Base-by-base conservation (phyloP, 2,329 filamentous ascomycete genomes). In the Knoxdaviesia capensis region DNA sequence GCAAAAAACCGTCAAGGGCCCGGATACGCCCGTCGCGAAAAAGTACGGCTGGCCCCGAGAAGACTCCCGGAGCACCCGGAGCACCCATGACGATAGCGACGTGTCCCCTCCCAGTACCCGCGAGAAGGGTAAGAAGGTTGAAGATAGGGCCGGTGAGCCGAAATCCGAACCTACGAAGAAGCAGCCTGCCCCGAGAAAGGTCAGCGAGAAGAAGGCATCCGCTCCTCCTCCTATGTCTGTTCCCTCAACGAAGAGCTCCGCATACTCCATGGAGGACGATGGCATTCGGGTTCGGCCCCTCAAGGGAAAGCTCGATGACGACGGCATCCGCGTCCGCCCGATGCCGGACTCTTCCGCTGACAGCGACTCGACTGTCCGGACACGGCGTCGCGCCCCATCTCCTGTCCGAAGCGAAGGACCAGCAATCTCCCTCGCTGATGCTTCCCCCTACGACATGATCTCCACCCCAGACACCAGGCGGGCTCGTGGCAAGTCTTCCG, bases 1-100 rank as follows among this genome's bases (percentile, higher is more conserved):
- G 75, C 73, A 71, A 1, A 61, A 58, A 41, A 64, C 63, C 48
- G 66, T 76, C 6, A 69, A 75, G 47, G 49, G 64, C 1, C 62
- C 67, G 1, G 63, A 66, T 11, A 52, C 58, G 6, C 51, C 56
- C 5, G 11, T 11, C 34, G 11, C 11, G 34, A 35, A 35, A 35
- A 35, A 20, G 20, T 20, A 20, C 20, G 20, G 20, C 20, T 20
- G 20, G 20, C 20, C 20, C 34, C 34, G 34, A 35, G 34, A 35
- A 35, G 34, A 9, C 34, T 9, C 34, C 9, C 34, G 11, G 11
- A 35, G 8, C 54, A 8, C 48, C 34, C 9, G 34, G 34, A 35
- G 9, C 34, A 9, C 9, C 34, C 34, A 11, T 2, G 9, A 9
- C 34, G 2, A 35, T 11, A 35, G 34, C 8, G 11, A 9, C 3